Base-by-base conservation (phyloP, 169 alveolate species). In the Plasmodium relictum region DNA sequence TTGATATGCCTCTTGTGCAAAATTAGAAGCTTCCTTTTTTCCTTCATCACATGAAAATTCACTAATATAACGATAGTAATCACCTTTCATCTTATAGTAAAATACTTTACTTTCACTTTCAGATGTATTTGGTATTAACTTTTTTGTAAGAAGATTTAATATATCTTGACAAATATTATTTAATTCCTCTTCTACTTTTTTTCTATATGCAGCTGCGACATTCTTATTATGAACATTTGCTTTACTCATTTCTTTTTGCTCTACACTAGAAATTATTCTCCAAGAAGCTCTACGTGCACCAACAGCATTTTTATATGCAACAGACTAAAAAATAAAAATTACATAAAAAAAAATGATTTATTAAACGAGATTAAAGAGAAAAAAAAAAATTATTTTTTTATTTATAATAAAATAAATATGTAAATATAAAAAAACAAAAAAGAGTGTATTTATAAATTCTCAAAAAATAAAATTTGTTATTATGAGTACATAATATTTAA, bases 41-140 rank as follows among this genome's bases (percentile, higher is more conserved):
- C 94, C 94, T 45, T 97, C 99, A 59, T 98, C 99, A 54, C 97
- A 93, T 16, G 98, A 96, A 96, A 96, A 98, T 95, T 99, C 99
- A 45, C 99, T 97, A 72, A 97, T 94, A 92, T 98, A 98, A 74
- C 99, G 97, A 96, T 98, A 98, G 93, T 98, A 98, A 94, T 99
- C 99, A n/a, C 99, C 99, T 96, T 98, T 98, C 99, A 99, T 98
- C 96, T 99, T 99, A 88, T 96, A 95, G 95, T 98, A 98, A 96
- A 98, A 99, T 59, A 98, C 99, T 90, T 96, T 95, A 76, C 98
- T 95, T 94, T 98, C 99, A 66, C 96, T 93, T 68, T 88, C 95
- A 18, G 97, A 91, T 69, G 99, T 96, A 37, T 97, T 94, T 70
- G 97, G 98, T 85, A 98, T 95, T 87, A 99, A 96, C 74, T 96